phyloP scores from a whole-genome alignment of 1,284 basidiomycete species.

The Sanghuangporus baumii region DNA sequence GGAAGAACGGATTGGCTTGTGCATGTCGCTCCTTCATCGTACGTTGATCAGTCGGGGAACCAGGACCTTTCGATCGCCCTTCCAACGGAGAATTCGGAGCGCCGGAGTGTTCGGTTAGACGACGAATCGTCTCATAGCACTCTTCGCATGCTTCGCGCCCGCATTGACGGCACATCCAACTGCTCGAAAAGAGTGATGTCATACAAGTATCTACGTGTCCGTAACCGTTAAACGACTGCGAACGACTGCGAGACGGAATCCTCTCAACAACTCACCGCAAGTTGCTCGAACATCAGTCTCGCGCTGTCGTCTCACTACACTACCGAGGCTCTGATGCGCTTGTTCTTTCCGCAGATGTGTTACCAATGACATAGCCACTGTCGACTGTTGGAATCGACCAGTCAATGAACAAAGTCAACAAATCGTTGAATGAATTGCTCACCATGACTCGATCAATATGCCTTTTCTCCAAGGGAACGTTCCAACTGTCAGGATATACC shows the following conservation, averaged over 20 bases:
- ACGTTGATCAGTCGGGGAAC: conserved; percentile 34
- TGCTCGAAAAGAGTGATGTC: conserved; percentile 85
- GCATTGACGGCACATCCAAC: conserved; percentile 86
- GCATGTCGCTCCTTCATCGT: conserved; percentile 53
- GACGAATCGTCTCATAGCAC: conserved; percentile 70
- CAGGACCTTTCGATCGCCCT: conserved; percentile 22
- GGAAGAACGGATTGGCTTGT: conserved; percentile 66
- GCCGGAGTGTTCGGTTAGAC: conserved; percentile 50
- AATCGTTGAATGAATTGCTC: conserved; percentile 14
- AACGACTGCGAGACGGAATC: neutral
- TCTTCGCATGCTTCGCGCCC: conserved; percentile 86
- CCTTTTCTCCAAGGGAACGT: conserved; percentile 40
- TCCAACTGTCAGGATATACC: conserved; percentile 66
- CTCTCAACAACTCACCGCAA: conserved; percentile 56
- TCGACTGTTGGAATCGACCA: conserved; percentile 35
- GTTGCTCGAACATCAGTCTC: conserved; percentile 78
- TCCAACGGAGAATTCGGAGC: conserved; percentile 35
- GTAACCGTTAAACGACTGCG: conserved; percentile 1
- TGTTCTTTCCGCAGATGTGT: conserved; percentile 66
- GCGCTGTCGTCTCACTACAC: conserved; percentile 64
- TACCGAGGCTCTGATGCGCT: conserved; percentile 54
- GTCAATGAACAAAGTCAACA: neutral
- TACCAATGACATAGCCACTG: conserved; percentile 65
- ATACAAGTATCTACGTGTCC: conserved; percentile 74
- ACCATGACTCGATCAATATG: conserved; percentile 62